A percentile compares a stretch with the other conserved stretches of the same genome.
Conservation (phyloP, 2,329 filamentous ascomycete genomes). For the Xylariaceae sp. region DNA sequence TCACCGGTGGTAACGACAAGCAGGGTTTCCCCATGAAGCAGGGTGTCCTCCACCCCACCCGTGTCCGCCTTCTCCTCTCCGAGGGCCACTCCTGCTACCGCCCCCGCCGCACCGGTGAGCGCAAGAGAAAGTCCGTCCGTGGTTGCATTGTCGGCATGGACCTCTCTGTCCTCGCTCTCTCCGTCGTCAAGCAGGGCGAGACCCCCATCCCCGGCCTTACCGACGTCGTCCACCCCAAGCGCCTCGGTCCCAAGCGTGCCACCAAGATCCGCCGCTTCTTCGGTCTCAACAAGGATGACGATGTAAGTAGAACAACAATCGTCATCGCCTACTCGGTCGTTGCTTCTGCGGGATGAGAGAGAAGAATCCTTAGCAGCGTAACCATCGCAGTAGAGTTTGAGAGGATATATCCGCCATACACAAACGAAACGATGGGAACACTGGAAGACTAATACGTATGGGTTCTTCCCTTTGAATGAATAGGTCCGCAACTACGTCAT, state of each 20-base stretch:
- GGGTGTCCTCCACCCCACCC: slow-evolving; percentile 97
- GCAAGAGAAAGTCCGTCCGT: slow-evolving; percentile 98
- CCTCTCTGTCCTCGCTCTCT: slow-evolving; percentile 87
- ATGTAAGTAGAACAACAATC: slow-evolving; percentile 73
- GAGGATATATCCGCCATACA: slow-evolving; percentile 20
- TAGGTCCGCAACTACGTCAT: slow-evolving; percentile 99
- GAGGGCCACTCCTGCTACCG: slow-evolving; percentile 99
- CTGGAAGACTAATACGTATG: slow-evolving; percentile 37
- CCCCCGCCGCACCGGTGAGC: slow-evolving; percentile 93
- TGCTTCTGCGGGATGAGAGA: slow-evolving; percentile 39
- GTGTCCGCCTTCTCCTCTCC: slow-evolving; percentile 93
- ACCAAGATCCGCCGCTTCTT: slow-evolving; percentile 99
- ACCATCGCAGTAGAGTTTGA: slow-evolving; percentile 40
- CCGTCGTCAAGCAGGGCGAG: slow-evolving; percentile 98
- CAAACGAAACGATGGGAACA: slow-evolving; percentile 13
- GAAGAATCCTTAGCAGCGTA: slow-evolving; percentile 42
- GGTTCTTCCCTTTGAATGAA: slow-evolving; percentile 28
- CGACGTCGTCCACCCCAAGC: slow-evolving; percentile 98
- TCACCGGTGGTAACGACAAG: slow-evolving; percentile 99
- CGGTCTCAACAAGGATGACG: slow-evolving; percentile 99
- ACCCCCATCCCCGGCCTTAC: slow-evolving; percentile 90
- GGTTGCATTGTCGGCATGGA: slow-evolving; percentile 98
- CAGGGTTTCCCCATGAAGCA: slow-evolving; percentile 99
- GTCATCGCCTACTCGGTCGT: slow-evolving; percentile 66
- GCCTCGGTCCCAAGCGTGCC: slow-evolving; percentile 97